These are phyloP conservation scores for Echium plantagineum DNA, from an alignment of 257 asterid genomes.

Conservation along the genomic window DNA sequence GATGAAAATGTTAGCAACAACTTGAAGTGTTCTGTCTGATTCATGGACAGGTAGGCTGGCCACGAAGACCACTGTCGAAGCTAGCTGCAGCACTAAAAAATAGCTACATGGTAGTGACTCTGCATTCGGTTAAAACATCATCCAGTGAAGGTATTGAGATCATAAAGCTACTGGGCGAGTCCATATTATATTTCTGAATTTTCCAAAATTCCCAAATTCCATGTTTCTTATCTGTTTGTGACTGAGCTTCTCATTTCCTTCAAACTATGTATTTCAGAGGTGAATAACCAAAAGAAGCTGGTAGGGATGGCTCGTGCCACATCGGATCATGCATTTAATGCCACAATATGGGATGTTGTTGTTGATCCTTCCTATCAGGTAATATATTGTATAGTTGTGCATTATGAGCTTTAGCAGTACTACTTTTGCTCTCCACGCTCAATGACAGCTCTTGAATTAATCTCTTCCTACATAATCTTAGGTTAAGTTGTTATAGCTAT, in stretches of 20 bases:
- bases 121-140: conserved; percentile 57
- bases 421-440: not conserved
- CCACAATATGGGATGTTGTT: conserved; percentile 99
- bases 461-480: not conserved
- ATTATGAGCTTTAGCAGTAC: not conserved
- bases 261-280: conserved; percentile 60
- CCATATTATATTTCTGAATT: not conserved
- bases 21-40: not conserved
- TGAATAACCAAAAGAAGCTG: conserved; percentile 61
- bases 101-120: conserved; percentile 87
- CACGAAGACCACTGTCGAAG: conserved; percentile 84
- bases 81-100: conserved; percentile 87
- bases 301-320: conserved; percentile 99
- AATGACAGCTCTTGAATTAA: not conserved
- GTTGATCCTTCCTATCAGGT: conserved; percentile 99
- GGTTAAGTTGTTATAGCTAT: not conserved
- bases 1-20: not conserved
- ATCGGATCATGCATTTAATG: conserved; percentile 97
- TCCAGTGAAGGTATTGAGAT: conserved; percentile 57
- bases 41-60: conserved; percentile 89
- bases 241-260: conserved; percentile 12
- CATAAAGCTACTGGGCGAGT: conserved; percentile 12
- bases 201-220: not conserved
- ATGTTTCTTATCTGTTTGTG: not conserved
- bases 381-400: not conserved